Conservation (phyloP, 345 rosid genomes). For the Salix udensis region DNA sequence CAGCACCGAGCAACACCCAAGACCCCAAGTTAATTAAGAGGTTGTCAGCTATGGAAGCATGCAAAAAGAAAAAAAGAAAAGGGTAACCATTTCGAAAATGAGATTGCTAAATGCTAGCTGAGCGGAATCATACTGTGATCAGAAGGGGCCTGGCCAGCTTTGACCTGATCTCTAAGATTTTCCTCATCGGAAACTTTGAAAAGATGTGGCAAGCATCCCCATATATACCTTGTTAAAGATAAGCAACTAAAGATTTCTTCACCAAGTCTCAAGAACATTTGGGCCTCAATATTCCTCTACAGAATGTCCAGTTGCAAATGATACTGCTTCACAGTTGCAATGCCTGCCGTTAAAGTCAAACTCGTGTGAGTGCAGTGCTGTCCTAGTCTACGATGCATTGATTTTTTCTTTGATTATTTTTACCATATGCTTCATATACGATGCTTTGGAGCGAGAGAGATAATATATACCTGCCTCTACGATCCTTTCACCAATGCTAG, state of each 20-base stretch:
- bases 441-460: too few species aligned
- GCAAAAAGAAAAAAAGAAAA: slow-evolving; percentile 17
- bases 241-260: slow-evolving; percentile 24
- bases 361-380: slow-evolving; percentile 20
- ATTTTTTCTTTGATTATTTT: neutral
- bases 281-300: slow-evolving; percentile 39
- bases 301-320: slow-evolving; percentile 12
- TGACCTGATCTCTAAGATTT: slow-evolving; percentile 45
- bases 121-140: slow-evolving; percentile 32
- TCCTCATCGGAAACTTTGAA: slow-evolving; percentile 27
- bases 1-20: neutral
- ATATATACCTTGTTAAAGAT: slow-evolving; percentile 25
- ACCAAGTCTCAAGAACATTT: slow-evolving; percentile 25
- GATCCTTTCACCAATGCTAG: too few species aligned
- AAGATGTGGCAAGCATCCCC: slow-evolving; percentile 44
- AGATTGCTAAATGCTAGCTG: neutral
- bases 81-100: slow-evolving; percentile 21
- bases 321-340: neutral
- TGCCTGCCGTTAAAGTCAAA: neutral
- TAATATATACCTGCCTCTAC: too few species aligned
- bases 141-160: slow-evolving; percentile 24
- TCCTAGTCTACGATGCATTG: neutral
- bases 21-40: slow-evolving; percentile 8
- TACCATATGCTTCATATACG: neutral
- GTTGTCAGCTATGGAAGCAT: slow-evolving; percentile 39